Conservation (phyloP, 176 grass and related monocot genomes). For the Oropetium thomaeum region DNA sequence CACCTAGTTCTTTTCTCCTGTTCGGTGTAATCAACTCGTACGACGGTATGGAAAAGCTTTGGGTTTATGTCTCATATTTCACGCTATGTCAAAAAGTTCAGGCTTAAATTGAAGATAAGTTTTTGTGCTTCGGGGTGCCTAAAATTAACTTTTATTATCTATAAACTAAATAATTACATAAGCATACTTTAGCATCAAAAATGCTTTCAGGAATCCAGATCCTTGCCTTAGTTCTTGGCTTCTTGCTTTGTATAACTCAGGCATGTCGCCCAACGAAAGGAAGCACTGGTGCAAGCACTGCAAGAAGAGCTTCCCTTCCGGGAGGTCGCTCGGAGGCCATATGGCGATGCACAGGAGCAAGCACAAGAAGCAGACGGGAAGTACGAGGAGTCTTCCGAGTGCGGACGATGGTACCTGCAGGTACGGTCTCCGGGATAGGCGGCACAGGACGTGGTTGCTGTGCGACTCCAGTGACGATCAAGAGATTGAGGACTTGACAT, state of each 20-base stretch:
- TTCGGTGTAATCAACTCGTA: neutral
- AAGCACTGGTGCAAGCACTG: conserved; percentile 42
- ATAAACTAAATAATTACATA: neutral
- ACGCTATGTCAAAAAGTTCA: neutral
- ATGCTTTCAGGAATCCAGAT: neutral
- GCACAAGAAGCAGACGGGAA: conserved; percentile 5
- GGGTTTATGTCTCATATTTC: neutral
- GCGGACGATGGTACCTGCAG: neutral
- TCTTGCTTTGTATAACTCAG: conserved; percentile 15
- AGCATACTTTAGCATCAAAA: neutral
- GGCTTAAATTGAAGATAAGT: neutral
- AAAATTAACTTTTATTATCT: neutral
- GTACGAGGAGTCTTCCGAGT: neutral
- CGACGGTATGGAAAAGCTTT: neutral
- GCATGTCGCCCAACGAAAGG: conserved; percentile 21
- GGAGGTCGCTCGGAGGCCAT: conserved; percentile 35
- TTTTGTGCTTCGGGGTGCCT: too few relatives aligned
- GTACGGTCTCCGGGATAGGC: conserved; percentile 25
- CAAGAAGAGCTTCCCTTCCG: conserved; percentile 44
- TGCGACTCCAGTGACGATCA: conserved; percentile 22
- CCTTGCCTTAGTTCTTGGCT: conserved; percentile 11
- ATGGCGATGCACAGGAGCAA: conserved; percentile 25
- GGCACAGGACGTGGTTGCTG: neutral
- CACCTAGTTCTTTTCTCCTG: neutral
- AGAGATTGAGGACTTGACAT: conserved; percentile 8